Evolutionary conservation across 1,139 yeast genomes (phyloP).

Genomic region (Lizanozyma gosingica): DNA sequence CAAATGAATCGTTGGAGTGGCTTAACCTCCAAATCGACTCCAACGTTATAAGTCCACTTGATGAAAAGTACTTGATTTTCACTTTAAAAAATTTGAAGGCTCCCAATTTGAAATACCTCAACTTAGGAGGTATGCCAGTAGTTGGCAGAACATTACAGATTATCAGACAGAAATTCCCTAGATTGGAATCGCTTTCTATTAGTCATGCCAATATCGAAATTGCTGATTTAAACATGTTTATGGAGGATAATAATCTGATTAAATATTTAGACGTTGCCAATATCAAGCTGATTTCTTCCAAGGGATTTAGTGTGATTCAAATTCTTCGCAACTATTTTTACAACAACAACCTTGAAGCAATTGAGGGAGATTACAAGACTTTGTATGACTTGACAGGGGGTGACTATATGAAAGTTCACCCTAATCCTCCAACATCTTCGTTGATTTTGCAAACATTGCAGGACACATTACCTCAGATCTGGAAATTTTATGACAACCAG

Average conservation of each 20-base stretch:
- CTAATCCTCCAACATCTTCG: slow-evolving; percentile 16
- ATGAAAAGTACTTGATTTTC: slow-evolving; percentile 49
- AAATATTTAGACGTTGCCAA: slow-evolving; percentile 5
- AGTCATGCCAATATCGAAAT: slow-evolving; percentile 48
- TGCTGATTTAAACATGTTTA: slow-evolving; percentile 39
- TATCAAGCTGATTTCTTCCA: background rate
- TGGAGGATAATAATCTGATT: slow-evolving; percentile 26
- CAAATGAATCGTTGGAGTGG: slow-evolving; percentile 55
- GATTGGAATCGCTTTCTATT: slow-evolving; percentile 53
- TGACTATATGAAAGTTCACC: slow-evolving; percentile 23
- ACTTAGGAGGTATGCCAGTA: slow-evolving; percentile 73
- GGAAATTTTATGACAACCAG: slow-evolving; percentile 48
- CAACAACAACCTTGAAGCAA: slow-evolving; percentile 15
- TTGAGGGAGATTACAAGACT: slow-evolving; percentile 34
- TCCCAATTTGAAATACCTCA: slow-evolving; percentile 44
- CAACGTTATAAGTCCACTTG: slow-evolving; percentile 55
- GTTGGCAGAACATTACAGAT: slow-evolving; percentile 42
- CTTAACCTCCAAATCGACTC: slow-evolving; percentile 68
- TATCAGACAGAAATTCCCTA: slow-evolving; percentile 45
- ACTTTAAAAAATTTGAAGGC: slow-evolving; percentile 48
- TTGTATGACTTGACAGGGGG: slow-evolving; percentile 35
- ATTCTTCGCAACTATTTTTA: background rate
- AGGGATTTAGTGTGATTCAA: background rate
- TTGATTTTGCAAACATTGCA: slow-evolving; percentile 12
- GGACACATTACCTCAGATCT: slow-evolving; percentile 21